These are phyloP conservation scores for Colletotrichum cuscutae DNA, from an alignment of 2,329 filamentous ascomycete genomes.

Conservation along the genomic window DNA sequence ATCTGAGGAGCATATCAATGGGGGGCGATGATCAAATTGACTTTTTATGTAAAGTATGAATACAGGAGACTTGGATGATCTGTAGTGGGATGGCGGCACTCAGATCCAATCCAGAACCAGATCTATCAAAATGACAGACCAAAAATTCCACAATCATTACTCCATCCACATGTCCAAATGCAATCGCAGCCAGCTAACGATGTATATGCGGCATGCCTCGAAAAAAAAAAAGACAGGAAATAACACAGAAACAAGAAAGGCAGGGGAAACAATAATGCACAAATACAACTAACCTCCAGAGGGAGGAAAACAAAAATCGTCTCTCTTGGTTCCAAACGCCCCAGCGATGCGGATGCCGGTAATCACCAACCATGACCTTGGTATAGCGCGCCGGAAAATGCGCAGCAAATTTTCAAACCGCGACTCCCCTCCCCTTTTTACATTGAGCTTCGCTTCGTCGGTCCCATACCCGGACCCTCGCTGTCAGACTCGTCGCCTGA, in stretches of 20 bases:
- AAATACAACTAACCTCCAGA: background rate
- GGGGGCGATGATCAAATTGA: background rate
- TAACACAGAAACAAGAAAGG: background rate
- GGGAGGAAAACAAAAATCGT: background rate
- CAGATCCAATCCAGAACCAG: conserved; percentile 9
- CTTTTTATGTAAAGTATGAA: conserved; percentile 15
- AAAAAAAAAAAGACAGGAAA: background rate
- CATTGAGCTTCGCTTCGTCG: conserved; percentile 54
- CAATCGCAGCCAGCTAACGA: conserved; percentile 18
- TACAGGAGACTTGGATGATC: conserved; percentile 21
- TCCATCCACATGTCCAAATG: conserved; percentile 28
- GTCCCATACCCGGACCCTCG: conserved; percentile 36
- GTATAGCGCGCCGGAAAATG: conserved; percentile 35
- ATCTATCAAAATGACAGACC: background rate
- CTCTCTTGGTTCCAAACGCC: conserved; percentile 27
- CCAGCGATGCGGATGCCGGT: conserved; percentile 20
- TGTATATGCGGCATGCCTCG: conserved; percentile 4
- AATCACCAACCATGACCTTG: conserved; percentile 25
- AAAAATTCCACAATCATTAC: conserved; percentile 18
- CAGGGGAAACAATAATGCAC: background rate
- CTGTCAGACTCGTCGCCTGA: conserved; percentile 43
- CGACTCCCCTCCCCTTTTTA: conserved; percentile 38
- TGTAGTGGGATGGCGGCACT: conserved; percentile 9
- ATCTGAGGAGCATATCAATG: background rate
- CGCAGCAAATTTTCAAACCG: conserved; percentile 25